Conservation (phyloP, 768 basidiomycete genomes). For the Hypholoma sublateritium region DNA sequence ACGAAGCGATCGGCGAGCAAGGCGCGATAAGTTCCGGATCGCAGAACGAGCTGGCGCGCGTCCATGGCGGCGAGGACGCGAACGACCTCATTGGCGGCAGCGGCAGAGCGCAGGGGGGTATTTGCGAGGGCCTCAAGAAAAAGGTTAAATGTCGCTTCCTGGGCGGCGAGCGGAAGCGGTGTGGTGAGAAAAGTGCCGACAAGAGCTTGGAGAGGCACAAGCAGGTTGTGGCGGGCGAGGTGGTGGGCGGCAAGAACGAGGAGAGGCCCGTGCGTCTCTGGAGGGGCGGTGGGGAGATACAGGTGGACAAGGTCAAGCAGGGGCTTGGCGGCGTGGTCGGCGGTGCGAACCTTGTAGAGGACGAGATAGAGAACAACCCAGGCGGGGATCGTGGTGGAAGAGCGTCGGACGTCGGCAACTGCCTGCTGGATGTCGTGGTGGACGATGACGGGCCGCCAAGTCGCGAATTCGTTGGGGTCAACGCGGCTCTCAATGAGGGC, state of each 20-base stretch:
- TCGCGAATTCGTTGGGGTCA: constrained; percentile 34
- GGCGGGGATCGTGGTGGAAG: constrained; percentile 32
- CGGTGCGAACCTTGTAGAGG: constrained; percentile 43
- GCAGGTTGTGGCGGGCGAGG: constrained; percentile 49
- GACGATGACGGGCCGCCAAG: constrained; percentile 37
- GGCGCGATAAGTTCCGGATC: constrained; percentile 38
- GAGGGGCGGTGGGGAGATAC: constrained; percentile 32
- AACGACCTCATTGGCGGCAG: constrained; percentile 39
- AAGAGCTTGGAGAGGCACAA: constrained; percentile 44
- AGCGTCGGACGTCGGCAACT: constrained; percentile 16
- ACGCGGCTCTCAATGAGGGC: constrained; percentile 33
- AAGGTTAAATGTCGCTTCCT: constrained; percentile 44
- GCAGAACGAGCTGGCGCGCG: constrained; percentile 39
- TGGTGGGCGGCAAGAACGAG: constrained; percentile 47
- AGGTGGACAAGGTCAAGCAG: constrained; percentile 43
- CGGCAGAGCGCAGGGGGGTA: constrained; percentile 37
- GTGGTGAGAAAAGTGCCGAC: constrained; percentile 40
- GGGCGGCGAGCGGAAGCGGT: constrained; percentile 4
- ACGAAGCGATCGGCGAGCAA: constrained; percentile 53
- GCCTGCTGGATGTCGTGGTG: constrained; percentile 34
- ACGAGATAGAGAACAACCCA: constrained; percentile 60
- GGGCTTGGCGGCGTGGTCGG: constrained; percentile 42
- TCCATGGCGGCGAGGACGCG: constrained; percentile 48
- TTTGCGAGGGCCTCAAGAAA: constrained; percentile 50
- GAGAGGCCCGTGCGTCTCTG: constrained; percentile 37